These are phyloP conservation scores for Tetragonia tetragonoides DNA, from an alignment of 148 eudicot species.

Conservation along the genomic window DNA sequence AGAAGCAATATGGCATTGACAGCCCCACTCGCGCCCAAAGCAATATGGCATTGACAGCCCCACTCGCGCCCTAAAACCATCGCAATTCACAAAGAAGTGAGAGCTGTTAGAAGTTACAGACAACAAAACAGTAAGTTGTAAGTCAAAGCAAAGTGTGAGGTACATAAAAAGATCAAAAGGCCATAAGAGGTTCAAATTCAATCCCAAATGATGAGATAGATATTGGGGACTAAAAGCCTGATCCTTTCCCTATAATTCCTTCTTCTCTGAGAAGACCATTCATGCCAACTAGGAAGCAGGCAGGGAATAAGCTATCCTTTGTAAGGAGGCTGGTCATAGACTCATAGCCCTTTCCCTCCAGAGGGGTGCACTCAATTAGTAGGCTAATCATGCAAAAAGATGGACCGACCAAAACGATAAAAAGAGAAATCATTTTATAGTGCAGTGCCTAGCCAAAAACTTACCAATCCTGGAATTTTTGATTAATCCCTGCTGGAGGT, in stretches of 20 bases:
- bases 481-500: constrained; percentile 41
- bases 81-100: not conserved
- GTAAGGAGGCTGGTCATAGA: no score
- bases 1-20: constrained; percentile 88
- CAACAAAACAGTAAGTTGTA: no score
- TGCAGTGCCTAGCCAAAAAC: constrained; percentile 2
- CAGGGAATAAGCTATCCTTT: no score
- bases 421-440: not conserved
- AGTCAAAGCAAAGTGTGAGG: not conserved
- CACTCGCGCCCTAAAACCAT: constrained; percentile 76
- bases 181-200: not conserved
- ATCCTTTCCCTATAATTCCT: no score
- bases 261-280: no score
- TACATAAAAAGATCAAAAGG: not conserved
- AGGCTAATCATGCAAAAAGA: not conserved
- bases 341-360: no score
- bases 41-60: constrained; percentile 86
- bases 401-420: not conserved
- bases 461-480: constrained; percentile 62
- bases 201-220: not conserved
- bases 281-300: no score
- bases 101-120: not conserved
- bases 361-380: no score
- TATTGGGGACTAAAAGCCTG: not conserved
- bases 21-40: constrained; percentile 96